Evolutionary conservation across 768 basidiomycete species (phyloP).

Genomic region (Pulveroboletus sp.): DNA sequence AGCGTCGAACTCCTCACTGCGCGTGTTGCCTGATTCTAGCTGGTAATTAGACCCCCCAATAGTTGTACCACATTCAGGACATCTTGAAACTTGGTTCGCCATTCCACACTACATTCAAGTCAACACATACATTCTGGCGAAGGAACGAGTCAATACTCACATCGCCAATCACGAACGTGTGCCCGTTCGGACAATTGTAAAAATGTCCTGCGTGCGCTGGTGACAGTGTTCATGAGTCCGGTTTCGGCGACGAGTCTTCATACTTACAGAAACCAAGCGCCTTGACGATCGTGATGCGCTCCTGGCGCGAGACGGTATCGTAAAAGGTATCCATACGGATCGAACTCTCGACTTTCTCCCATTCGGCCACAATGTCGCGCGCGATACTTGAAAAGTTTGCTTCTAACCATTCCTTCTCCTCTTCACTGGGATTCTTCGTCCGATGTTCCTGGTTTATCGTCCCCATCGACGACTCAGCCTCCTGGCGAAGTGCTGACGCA

Average conservation of each 20-base stretch:
- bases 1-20: slow-evolving; percentile 44
- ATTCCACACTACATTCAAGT: slow-evolving; percentile 56
- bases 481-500: slow-evolving; percentile 12
- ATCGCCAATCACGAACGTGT: slow-evolving; percentile 56
- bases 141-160: slow-evolving; percentile 32
- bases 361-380: slow-evolving; percentile 41
- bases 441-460: slow-evolving; percentile 6
- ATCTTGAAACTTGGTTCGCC: slow-evolving; percentile 43
- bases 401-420: slow-evolving; percentile 39
- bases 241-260: not conserved
- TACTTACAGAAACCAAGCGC: slow-evolving; percentile 47
- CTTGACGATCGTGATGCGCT: slow-evolving; percentile 47
- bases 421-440: slow-evolving; percentile 22
- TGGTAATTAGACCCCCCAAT: slow-evolving; percentile 50
- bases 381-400: slow-evolving; percentile 40
- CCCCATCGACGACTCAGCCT: slow-evolving; percentile 1
- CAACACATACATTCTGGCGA: too few species aligned
- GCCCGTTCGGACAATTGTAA: slow-evolving; percentile 55
- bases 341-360: slow-evolving; percentile 39
- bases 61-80: slow-evolving; percentile 54
- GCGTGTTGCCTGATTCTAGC: slow-evolving; percentile 41
- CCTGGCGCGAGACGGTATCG: slow-evolving; percentile 48
- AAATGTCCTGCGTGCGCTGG: slow-evolving; percentile 42
- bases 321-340: slow-evolving; percentile 47
- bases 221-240: not conserved